phyloP scores from a whole-genome alignment of 1,284 basidiomycete genomes.

The Ustilago bromivora region DNA sequence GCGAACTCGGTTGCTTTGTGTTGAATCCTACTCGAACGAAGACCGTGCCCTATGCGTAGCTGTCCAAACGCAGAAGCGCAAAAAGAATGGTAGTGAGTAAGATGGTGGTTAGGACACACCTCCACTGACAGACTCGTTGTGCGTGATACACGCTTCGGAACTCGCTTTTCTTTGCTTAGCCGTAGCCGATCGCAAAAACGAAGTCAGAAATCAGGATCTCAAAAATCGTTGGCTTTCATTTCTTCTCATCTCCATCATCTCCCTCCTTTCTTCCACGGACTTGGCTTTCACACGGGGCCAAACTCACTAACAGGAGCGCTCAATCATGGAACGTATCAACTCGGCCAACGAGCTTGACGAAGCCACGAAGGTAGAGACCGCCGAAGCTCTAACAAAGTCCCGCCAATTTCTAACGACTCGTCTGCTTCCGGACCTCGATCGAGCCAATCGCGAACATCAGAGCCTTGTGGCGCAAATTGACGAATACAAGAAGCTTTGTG shows the following conservation, averaged over 20 bases:
- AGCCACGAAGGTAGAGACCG: slow-evolving; percentile 42
- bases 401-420: slow-evolving; percentile 44
- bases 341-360: slow-evolving; percentile 40
- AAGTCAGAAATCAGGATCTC: slow-evolving; percentile 3
- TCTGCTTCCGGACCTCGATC: slow-evolving; percentile 47
- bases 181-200: slow-evolving; percentile 12
- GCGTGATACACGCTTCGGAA: slow-evolving; percentile 13
- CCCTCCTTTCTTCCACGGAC: not conserved
- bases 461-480: slow-evolving; percentile 38
- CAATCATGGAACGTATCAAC: slow-evolving; percentile 35
- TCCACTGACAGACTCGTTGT: not conserved
- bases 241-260: slow-evolving; percentile 11
- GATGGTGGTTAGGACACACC: not conserved
- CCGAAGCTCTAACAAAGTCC: slow-evolving; percentile 41
- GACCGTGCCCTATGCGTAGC: no score
- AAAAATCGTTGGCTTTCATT: not conserved
- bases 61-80: not conserved
- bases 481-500: slow-evolving; percentile 41
- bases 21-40: no score
- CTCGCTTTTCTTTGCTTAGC: slow-evolving; percentile 18
- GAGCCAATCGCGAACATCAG: slow-evolving; percentile 35
- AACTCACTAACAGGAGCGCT: not conserved
- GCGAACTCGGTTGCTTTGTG: not conserved
- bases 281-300: no score
- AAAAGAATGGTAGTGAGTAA: not conserved